phyloP scores from a whole-genome alignment of 2,329 filamentous ascomycete species.

The Fusarium sp. region DNA sequence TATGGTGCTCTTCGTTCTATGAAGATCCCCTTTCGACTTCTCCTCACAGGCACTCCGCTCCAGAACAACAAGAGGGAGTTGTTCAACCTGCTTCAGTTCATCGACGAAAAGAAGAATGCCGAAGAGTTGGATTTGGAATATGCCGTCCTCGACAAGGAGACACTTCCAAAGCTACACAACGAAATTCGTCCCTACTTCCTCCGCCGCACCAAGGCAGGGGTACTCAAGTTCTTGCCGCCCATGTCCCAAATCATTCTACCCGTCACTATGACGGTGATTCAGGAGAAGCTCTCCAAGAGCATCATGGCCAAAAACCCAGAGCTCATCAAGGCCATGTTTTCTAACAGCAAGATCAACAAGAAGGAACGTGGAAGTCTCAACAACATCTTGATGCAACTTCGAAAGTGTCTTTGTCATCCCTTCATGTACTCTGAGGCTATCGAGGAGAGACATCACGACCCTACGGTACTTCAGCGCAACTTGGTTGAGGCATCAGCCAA shows the following conservation, averaged over 20 bases:
- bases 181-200: slow-evolving; percentile 81
- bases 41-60: slow-evolving; percentile 91
- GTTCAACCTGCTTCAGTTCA: slow-evolving; percentile 96
- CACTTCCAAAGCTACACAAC: slow-evolving; percentile 82
- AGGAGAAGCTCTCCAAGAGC: slow-evolving; percentile 94
- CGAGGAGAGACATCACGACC: slow-evolving; percentile 79
- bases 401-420: slow-evolving; percentile 95
- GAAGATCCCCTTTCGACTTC: slow-evolving; percentile 83
- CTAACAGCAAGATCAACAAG: slow-evolving; percentile 72
- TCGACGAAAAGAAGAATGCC: slow-evolving; percentile 79
- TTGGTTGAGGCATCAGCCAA: slow-evolving; percentile 93
- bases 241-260: slow-evolving; percentile 96
- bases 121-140: slow-evolving; percentile 81
- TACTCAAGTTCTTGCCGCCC: slow-evolving; percentile 90
- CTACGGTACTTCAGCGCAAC: slow-evolving; percentile 77
- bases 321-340: slow-evolving; percentile 88
- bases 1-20: slow-evolving; percentile 81
- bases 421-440: slow-evolving; percentile 94
- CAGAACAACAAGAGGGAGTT: slow-evolving; percentile 96
- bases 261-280: slow-evolving; percentile 92
- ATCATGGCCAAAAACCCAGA: slow-evolving; percentile 93
- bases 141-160: slow-evolving; percentile 82
- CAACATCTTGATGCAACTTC: slow-evolving; percentile 95
- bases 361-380: slow-evolving; percentile 84
- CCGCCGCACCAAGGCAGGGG: slow-evolving; percentile 87